Percentiles rank a stretch among this genome's conserved stretches.
Conservation (phyloP, 2,329 filamentous ascomycete genomes). For the Trichoderma endophyticum region DNA sequence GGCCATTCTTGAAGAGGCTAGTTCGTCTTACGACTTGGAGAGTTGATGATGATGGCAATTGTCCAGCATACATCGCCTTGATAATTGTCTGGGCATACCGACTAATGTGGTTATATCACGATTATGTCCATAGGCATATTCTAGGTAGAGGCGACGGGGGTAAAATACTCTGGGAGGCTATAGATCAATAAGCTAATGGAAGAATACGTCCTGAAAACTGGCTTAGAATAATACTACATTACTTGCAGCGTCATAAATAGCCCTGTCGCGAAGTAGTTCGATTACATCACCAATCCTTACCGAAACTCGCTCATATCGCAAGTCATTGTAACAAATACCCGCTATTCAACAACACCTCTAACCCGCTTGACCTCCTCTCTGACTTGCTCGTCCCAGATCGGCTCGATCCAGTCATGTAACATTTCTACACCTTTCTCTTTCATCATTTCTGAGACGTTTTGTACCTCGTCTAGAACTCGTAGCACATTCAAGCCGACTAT, state of each 20-base stretch:
- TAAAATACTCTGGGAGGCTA: background rate
- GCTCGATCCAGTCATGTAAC: constrained; percentile 8
- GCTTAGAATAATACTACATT: background rate
- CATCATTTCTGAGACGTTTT: background rate
- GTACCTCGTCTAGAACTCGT: background rate
- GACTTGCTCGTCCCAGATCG: constrained; percentile 9
- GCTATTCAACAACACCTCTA: background rate
- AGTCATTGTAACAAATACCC: background rate
- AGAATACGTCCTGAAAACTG: background rate
- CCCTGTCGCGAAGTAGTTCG: background rate
- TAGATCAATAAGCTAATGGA: background rate
- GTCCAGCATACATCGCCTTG: background rate
- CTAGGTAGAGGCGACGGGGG: constrained; percentile 10
- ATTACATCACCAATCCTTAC: background rate
- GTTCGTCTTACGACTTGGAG: constrained; percentile 14
- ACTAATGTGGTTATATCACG: constrained; percentile 16
- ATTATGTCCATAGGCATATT: background rate
- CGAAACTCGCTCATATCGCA: background rate
- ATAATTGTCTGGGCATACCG: constrained; percentile 14
- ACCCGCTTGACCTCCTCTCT: background rate
- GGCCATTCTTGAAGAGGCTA: constrained; percentile 3
- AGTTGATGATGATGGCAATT: constrained; percentile 14
- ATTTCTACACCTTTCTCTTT: background rate
- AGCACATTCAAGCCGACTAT: background rate
- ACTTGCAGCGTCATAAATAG: background rate